Conservation (phyloP, 2,329 filamentous ascomycete species). For the Cladosporium velox region DNA sequence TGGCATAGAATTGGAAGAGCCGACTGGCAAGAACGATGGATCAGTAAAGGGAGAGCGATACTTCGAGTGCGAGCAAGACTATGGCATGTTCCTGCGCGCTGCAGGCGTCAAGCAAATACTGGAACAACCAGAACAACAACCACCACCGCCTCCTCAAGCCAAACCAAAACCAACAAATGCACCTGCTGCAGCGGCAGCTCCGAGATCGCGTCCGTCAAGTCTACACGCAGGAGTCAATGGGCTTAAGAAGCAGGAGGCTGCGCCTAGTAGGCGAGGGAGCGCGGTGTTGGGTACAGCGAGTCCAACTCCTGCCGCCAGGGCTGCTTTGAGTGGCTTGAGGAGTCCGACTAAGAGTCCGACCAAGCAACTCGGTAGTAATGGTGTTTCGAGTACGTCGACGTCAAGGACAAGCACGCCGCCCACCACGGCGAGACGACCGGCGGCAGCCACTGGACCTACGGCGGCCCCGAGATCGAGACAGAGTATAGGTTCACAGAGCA, state of each 20-base stretch:
- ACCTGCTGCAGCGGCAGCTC: slow-evolving; percentile 32
- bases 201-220: slow-evolving; percentile 46
- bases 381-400: slow-evolving; percentile 58
- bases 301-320: slow-evolving; percentile 67
- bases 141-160: slow-evolving; percentile 1
- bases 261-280: slow-evolving; percentile 33
- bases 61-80: slow-evolving; percentile 70
- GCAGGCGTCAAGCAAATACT: slow-evolving; percentile 61
- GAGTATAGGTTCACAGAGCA: slow-evolving; percentile 50
- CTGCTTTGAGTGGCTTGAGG: slow-evolving; percentile 57
- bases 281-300: slow-evolving; percentile 61
- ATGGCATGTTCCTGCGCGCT: slow-evolving; percentile 87
- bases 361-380: slow-evolving; percentile 61
- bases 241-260: slow-evolving; percentile 33
- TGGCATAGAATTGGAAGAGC: slow-evolving; percentile 81
- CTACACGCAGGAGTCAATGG: slow-evolving; percentile 36
- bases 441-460: slow-evolving; percentile 42
- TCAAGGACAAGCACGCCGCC: slow-evolving; percentile 68
- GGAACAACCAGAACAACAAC: slow-evolving; percentile 31
- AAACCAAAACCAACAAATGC: slow-evolving; percentile 18
- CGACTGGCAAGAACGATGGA: slow-evolving; percentile 90
- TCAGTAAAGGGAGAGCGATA: slow-evolving; percentile 85
- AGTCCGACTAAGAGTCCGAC: slow-evolving; percentile 79
- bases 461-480: slow-evolving; percentile 54
- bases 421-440: slow-evolving; percentile 41